phyloP scores from a whole-genome alignment of 345 rosid genomes.

The Pugionium dolabratum region DNA sequence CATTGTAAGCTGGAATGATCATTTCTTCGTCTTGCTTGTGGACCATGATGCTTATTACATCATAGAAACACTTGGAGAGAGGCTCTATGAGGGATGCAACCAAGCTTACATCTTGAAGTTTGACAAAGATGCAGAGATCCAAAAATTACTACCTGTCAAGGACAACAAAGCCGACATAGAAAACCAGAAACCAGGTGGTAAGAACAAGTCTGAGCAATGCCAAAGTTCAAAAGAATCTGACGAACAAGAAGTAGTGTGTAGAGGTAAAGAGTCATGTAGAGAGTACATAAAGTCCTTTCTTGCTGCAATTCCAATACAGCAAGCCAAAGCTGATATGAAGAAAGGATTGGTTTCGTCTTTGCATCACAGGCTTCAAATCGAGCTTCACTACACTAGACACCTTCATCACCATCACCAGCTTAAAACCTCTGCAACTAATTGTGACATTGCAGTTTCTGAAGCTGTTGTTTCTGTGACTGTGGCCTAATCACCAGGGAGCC shows the following conservation, averaged over 20 bases:
- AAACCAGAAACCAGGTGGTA: conserved; percentile 47
- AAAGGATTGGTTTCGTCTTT: conserved; percentile 78
- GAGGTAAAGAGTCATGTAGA: conserved; percentile 88
- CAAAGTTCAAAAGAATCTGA: conserved; percentile 32
- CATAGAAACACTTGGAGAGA: conserved; percentile 86
- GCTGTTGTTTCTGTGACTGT: conserved; percentile 27
- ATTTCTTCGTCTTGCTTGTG: conserved; percentile 80
- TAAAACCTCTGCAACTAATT: conserved; percentile 26
- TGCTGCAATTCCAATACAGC: conserved; percentile 91
- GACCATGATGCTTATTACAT: conserved; percentile 81
- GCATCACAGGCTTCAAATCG: conserved; percentile 88
- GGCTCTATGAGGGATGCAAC: conserved; percentile 85
- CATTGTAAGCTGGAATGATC: conserved; percentile 95
- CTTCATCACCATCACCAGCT: conserved; percentile 22
- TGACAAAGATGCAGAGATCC: conserved; percentile 54
- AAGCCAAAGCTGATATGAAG: conserved; percentile 80
- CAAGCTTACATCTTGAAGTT: conserved; percentile 91
- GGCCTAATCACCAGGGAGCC: conserved; percentile 25
- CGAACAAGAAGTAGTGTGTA: conserved; percentile 50
- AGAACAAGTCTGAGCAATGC: conserved; percentile 14
- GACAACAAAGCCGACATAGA: conserved; percentile 38
- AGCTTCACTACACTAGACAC: conserved; percentile 72
- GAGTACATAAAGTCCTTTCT: conserved; percentile 94
- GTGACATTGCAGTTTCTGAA: conserved; percentile 21
- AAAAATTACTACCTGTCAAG: conserved; percentile 35